Percentiles rank a stretch among this genome's conserved stretches.
phyloP scores from a whole-genome alignment of 345 rosid species.

The Arabidopsis arenosa region DNA sequence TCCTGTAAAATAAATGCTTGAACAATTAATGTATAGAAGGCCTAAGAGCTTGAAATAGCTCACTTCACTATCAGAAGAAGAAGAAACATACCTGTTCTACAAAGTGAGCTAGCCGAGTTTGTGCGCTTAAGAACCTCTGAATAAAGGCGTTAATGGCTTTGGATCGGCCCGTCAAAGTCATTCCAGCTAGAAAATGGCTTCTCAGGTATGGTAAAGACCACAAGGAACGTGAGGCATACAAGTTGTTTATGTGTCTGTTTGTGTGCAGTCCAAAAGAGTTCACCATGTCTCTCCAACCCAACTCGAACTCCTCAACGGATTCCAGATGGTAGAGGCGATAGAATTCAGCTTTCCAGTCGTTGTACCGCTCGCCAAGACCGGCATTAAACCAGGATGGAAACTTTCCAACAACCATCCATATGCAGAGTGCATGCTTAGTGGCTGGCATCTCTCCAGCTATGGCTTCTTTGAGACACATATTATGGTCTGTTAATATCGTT shows the following conservation, averaged over 20 bases:
- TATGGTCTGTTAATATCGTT: slow-evolving; percentile 89
- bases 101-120: slow-evolving; percentile 87
- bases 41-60: slow-evolving; percentile 17
- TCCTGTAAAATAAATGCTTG: background rate
- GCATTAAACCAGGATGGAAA: slow-evolving; percentile 98
- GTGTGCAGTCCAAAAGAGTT: slow-evolving; percentile 78
- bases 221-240: slow-evolving; percentile 66
- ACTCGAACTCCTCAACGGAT: slow-evolving; percentile 79
- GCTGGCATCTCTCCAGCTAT: slow-evolving; percentile 82
- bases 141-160: slow-evolving; percentile 89
- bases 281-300: slow-evolving; percentile 96
- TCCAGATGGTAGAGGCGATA: slow-evolving; percentile 83
- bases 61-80: slow-evolving; percentile 24
- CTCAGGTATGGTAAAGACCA: slow-evolving; percentile 95
- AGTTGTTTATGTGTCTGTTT: slow-evolving; percentile 78
- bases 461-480: slow-evolving; percentile 93
- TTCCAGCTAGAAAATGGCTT: slow-evolving; percentile 87
- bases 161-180: slow-evolving; percentile 76
- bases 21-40: background rate
- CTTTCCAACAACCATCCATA: slow-evolving; percentile 95
- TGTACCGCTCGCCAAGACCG: slow-evolving; percentile 87
- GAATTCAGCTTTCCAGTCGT: slow-evolving; percentile 94
- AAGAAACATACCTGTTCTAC: slow-evolving; percentile 78
- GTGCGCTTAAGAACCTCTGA: slow-evolving; percentile 91
- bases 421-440: slow-evolving; percentile 90